These are phyloP conservation scores for Colletotrichum phormii DNA, from an alignment of 2,329 filamentous ascomycete species.

Conservation along the genomic window DNA sequence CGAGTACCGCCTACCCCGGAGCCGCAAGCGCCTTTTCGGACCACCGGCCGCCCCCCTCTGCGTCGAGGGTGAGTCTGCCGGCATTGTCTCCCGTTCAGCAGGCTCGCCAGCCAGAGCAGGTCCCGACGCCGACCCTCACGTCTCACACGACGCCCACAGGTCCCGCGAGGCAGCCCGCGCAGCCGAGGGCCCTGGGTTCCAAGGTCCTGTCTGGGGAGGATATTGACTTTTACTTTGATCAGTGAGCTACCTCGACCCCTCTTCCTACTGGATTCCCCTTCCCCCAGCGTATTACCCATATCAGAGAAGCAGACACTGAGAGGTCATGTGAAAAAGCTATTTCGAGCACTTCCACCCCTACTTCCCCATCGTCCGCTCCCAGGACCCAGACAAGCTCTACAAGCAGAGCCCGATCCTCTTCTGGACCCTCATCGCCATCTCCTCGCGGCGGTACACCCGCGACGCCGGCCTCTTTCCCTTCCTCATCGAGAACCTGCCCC, in stretches of 20 bases:
- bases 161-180: slow-evolving; percentile 42
- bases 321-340: slow-evolving; percentile 50
- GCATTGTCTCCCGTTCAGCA: slow-evolving; percentile 30
- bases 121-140: slow-evolving; percentile 42
- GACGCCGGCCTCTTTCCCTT: slow-evolving; percentile 55
- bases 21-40: slow-evolving; percentile 38
- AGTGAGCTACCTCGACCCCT: slow-evolving; percentile 45
- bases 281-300: not conserved
- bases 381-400: slow-evolving; percentile 64
- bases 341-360: slow-evolving; percentile 65
- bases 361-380: slow-evolving; percentile 61
- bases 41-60: slow-evolving; percentile 33
- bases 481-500: slow-evolving; percentile 58
- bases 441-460: slow-evolving; percentile 61
- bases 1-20: slow-evolving; percentile 40
- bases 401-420: slow-evolving; percentile 61
- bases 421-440: slow-evolving; percentile 65
- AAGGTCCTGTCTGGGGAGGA: slow-evolving; percentile 63
- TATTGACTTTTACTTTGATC: slow-evolving; percentile 67
- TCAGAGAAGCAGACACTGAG: not conserved
- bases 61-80: slow-evolving; percentile 28
- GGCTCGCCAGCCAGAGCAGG: slow-evolving; percentile 25
- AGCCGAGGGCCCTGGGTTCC: slow-evolving; percentile 59
- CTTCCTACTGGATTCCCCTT: not conserved
- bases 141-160: slow-evolving; percentile 45